phyloP scores from a whole-genome alignment of 2,329 filamentous ascomycete species.

The Coniella lustricola region DNA sequence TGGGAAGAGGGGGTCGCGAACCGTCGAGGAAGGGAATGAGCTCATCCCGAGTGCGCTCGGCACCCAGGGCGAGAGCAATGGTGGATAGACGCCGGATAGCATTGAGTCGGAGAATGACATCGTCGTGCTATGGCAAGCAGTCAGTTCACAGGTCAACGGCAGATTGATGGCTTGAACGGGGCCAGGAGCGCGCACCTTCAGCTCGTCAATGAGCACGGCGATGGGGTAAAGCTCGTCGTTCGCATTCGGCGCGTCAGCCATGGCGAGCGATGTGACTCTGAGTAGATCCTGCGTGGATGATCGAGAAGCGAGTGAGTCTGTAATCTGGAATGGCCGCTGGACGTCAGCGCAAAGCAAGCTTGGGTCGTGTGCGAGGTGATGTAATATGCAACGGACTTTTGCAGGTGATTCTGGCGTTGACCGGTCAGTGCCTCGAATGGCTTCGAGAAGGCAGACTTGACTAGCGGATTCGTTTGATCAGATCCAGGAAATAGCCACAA shows the following conservation, averaged over 20 bases:
- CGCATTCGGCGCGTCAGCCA: conserved; percentile 84
- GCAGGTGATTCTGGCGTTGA: conserved; percentile 14
- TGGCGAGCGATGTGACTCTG: conserved; percentile 43
- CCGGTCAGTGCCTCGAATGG: conserved; percentile 10
- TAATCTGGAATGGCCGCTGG: neutral
- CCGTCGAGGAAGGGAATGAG: conserved; percentile 98
- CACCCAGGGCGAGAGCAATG: conserved; percentile 90
- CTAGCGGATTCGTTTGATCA: neutral
- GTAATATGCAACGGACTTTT: conserved; percentile 17
- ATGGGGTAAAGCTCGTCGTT: conserved; percentile 99
- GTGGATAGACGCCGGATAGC: conserved; percentile 97
- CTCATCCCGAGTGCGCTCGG: conserved; percentile 95
- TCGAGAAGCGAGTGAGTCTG: conserved; percentile 3
- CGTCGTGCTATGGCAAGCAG: conserved; percentile 70
- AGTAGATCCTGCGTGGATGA: conserved; percentile 6
- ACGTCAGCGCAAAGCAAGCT: conserved; percentile 11
- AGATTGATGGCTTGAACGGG: neutral
- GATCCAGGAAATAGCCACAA: conserved; percentile 1
- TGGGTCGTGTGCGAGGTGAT: conserved; percentile 17
- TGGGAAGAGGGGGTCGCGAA: conserved; percentile 43
- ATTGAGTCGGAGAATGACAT: conserved; percentile 95
- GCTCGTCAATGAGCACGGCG: conserved; percentile 97
- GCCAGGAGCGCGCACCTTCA: conserved; percentile 64
- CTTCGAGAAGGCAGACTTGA: conserved; percentile 9
- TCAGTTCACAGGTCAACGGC: conserved; percentile 19